phyloP scores from a whole-genome alignment of 768 basidiomycete genomes.

The Podaxis rugospora region DNA sequence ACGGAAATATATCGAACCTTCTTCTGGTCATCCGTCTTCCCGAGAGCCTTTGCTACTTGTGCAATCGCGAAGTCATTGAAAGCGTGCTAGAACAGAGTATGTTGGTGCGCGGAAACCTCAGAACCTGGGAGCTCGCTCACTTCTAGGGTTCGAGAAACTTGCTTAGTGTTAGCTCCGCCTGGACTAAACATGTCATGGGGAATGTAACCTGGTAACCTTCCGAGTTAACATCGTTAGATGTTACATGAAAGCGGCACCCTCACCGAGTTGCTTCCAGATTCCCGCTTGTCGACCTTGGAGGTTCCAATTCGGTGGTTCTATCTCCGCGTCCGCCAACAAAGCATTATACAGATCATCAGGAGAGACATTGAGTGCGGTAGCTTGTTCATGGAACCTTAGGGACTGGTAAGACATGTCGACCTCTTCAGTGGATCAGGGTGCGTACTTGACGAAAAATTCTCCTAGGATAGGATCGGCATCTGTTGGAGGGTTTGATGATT shows the following conservation, averaged over 20 bases:
- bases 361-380: slow-evolving; percentile 42
- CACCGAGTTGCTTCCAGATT: slow-evolving; percentile 52
- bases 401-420: neutral
- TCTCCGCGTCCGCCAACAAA: slow-evolving; percentile 55
- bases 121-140: slow-evolving; percentile 22
- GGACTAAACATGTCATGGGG: slow-evolving; percentile 36
- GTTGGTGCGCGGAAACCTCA: neutral
- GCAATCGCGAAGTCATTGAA: slow-evolving; percentile 64
- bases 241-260: neutral
- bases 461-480: slow-evolving; percentile 62
- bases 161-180: slow-evolving; percentile 55
- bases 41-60: slow-evolving; percentile 55
- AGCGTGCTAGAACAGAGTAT: slow-evolving; percentile 37
- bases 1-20: slow-evolving; percentile 34
- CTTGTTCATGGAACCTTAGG: slow-evolving; percentile 46
- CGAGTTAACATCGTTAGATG: neutral
- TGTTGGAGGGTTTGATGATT: slow-evolving; percentile 15
- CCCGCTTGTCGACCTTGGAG: slow-evolving; percentile 56
- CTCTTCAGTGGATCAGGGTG: neutral
- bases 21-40: slow-evolving; percentile 40
- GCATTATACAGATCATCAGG: slow-evolving; percentile 48
- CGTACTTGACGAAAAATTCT: slow-evolving; percentile 63
- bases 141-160: slow-evolving; percentile 60
- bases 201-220: slow-evolving; percentile 29
- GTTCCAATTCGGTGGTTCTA: slow-evolving; percentile 57